These are phyloP conservation scores for Cicer pinnatifidum DNA, from an alignment of 306 rosid species.

Conservation along the genomic window DNA sequence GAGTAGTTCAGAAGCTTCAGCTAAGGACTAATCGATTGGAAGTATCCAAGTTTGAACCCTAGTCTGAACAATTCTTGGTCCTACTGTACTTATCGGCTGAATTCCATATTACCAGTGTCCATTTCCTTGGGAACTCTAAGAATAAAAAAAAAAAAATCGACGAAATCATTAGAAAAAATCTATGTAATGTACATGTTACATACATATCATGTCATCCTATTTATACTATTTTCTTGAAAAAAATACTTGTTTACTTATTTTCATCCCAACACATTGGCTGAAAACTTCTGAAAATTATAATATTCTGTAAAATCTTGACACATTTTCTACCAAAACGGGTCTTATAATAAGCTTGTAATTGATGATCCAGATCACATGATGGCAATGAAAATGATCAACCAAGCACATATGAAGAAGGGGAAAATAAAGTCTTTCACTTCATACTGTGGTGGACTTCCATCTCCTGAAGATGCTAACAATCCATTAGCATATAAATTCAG, in stretches of 20 bases:
- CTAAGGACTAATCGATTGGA: no score
- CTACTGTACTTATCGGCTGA: no score
- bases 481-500: slow-evolving; percentile 96
- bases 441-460: slow-evolving; percentile 94
- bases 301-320: neutral
- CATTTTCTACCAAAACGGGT: neutral
- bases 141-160: neutral
- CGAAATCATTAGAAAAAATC: neutral
- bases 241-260: slow-evolving; percentile 18
- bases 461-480: slow-evolving; percentile 95
- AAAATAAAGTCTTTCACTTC: slow-evolving; percentile 77
- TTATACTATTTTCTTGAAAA: slow-evolving; percentile 11
- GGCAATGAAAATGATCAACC: slow-evolving; percentile 93
- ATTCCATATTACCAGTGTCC: no score
- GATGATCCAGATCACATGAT: slow-evolving; percentile 88
- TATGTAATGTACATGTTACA: slow-evolving; percentile 10
- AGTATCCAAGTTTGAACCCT: no score
- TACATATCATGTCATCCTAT: slow-evolving; percentile 21
- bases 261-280: slow-evolving; percentile 6
- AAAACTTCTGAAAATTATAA: slow-evolving; percentile 33
- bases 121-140: no score
- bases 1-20: no score
- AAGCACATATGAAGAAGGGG: slow-evolving; percentile 71
- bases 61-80: no score
- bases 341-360: slow-evolving; percentile 35